Base-by-base conservation (phyloP, 352 stramenopile genomes). In the Phytopythium litorale region DNA sequence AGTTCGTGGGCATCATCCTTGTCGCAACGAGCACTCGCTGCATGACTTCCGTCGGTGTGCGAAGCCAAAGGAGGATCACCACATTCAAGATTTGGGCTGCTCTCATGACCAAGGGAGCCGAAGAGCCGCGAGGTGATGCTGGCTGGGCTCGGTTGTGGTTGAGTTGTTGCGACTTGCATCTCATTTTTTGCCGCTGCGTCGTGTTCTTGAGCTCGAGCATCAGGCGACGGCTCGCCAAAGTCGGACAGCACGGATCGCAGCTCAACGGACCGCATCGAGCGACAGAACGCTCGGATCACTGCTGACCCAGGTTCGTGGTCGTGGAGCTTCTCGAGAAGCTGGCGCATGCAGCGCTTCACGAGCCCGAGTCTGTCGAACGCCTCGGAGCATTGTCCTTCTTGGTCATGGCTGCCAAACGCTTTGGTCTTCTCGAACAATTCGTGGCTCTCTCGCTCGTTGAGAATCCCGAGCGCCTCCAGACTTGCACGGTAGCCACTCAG, bases 381-480 rank as follows among this genome's bases (percentile, higher is more conserved):
- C 4, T 68, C 52, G 0, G 54, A 58, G 48, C 82, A 91, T 53
- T 79, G 68, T 6, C 35, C 13, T 45, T 68, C 62, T 33, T 72
- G 72, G 0, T 63, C 28, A 18, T 73, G 65, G 28, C 79, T 62
- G 6, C 72, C 62, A 35, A 84, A 71, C 2, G 63, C 62, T 57
- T 70, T 72, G 9, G 71, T 68, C 32, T 66, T 71, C n/a, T 71
- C 57, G 53, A 72, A 90, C 13, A 92, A 46, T 15, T 68, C 60
- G 5, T 81, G 70, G 38, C 78, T 91, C 65, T 91, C 81, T 15
- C 65, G 57, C 48, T 91, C 81, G 43, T 91, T 68, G 23, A 92
- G 60, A 48, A 92, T 91, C 45, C 87, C 78, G 42, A 93, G 57
- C 13, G 73, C 75, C 8, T 87, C 80, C 4, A 94, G 67, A 49